These are phyloP conservation scores for Candida argentea DNA, from an alignment of 805 yeast genomes.

Conservation along the genomic window DNA sequence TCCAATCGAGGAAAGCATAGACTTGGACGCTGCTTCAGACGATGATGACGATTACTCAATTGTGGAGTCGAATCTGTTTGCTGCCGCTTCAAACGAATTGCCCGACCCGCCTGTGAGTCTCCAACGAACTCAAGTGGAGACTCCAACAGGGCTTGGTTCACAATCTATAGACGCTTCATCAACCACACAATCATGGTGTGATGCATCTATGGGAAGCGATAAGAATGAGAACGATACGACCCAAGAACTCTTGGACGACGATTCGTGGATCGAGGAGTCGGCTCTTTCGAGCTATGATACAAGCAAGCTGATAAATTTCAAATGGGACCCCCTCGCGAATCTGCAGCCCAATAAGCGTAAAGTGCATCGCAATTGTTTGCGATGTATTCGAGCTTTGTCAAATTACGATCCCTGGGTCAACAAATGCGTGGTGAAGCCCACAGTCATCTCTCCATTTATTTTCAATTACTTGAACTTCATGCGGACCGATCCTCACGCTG, in stretches of 20 bases:
- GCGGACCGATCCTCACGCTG: slow-evolving; percentile 7
- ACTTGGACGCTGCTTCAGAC: no score
- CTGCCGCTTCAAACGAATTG: not conserved
- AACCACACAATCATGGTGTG: slow-evolving; percentile 22
- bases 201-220: no score
- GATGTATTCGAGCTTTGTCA: slow-evolving; percentile 47
- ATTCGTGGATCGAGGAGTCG: not conserved
- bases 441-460: slow-evolving; percentile 13
- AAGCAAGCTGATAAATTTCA: slow-evolving; percentile 5
- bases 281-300: not conserved
- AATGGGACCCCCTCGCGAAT: slow-evolving; percentile 40
- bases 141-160: no score
- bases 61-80: no score
- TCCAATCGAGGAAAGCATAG: no score
- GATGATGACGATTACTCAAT: no score
- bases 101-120: not conserved
- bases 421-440: slow-evolving; percentile 31
- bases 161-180: no score
- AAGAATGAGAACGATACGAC: slow-evolving; percentile 4
- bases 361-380: slow-evolving; percentile 39
- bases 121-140: not conserved
- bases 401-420: slow-evolving; percentile 47
- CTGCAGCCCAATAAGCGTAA: slow-evolving; percentile 27
- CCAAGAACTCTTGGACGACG: not conserved
- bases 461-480: slow-evolving; percentile 11